Evolutionary conservation across 345 rosid genomes (phyloP).

Genomic region (Eucalyptus urophylla): DNA sequence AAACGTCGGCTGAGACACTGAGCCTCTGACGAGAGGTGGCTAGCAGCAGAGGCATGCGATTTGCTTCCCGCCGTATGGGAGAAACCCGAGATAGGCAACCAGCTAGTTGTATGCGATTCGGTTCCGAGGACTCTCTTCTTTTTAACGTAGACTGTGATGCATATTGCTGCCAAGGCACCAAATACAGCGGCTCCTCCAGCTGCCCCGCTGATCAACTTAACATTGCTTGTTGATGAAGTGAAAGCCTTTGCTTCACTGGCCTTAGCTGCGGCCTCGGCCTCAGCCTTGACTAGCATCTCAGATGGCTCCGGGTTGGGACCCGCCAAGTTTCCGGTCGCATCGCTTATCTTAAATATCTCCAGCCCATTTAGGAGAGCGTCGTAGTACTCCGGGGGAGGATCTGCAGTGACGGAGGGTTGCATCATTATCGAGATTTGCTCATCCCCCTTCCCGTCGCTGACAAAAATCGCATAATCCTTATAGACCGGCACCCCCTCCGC

Average conservation of each 20-base stretch:
- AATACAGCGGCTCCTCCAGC: slow-evolving; percentile 46
- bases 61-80: slow-evolving; percentile 38
- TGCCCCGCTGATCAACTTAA: slow-evolving; percentile 26
- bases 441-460: slow-evolving; percentile 25
- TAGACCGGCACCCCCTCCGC: slow-evolving; percentile 28
- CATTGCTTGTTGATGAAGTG: neutral
- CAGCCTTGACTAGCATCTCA: slow-evolving; percentile 25
- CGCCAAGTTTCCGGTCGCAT: slow-evolving; percentile 29
- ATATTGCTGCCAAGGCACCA: slow-evolving; percentile 39
- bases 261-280: neutral
- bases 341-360: slow-evolving; percentile 64
- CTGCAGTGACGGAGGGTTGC: slow-evolving; percentile 24
- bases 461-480: slow-evolving; percentile 44
- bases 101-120: slow-evolving; percentile 45
- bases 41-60: slow-evolving; percentile 32
- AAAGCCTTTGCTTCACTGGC: slow-evolving; percentile 1
- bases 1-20: slow-evolving; percentile 64
- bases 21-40: slow-evolving; percentile 44
- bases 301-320: slow-evolving; percentile 63
- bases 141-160: slow-evolving; percentile 19
- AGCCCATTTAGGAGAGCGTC: slow-evolving; percentile 57
- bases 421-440: slow-evolving; percentile 32
- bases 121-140: slow-evolving; percentile 8
- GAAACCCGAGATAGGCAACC: slow-evolving; percentile 54
- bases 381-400: slow-evolving; percentile 19